A percentile compares a stretch with the other conserved stretches of the same genome.
Conservation (phyloP, 2,329 filamentous ascomycete genomes). For the Keithomyces neogunnii region DNA sequence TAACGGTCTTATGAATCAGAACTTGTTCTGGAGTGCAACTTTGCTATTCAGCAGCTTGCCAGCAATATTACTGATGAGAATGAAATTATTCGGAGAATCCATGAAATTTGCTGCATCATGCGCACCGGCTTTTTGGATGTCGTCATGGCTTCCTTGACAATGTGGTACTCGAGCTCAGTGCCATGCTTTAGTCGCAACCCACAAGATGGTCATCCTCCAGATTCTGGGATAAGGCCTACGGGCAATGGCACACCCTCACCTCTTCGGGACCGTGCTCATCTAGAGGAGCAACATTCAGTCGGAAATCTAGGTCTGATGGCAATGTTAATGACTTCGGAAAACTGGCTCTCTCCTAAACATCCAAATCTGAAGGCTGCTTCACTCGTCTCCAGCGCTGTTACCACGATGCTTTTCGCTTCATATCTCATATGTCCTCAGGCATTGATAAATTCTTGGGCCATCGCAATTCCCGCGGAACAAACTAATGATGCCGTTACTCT, state of each 20-base stretch:
- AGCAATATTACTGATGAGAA: slow-evolving; percentile 6
- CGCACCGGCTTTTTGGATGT: slow-evolving; percentile 5
- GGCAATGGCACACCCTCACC: not conserved
- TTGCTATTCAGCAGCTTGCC: slow-evolving; percentile 7
- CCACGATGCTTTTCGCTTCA: slow-evolving; percentile 13
- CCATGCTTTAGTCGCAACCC: slow-evolving; percentile 9
- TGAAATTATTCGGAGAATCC: slow-evolving; percentile 9
- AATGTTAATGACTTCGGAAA: slow-evolving; percentile 14
- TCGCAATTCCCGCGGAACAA: not conserved
- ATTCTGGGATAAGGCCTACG: not conserved
- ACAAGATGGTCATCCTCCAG: slow-evolving; percentile 4
- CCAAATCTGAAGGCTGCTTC: slow-evolving; percentile 10
- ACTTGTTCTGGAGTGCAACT: slow-evolving; percentile 6
- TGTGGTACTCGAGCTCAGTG: slow-evolving; percentile 13
- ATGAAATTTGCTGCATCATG: not conserved
- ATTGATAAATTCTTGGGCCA: slow-evolving; percentile 3
- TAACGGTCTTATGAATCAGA: slow-evolving; percentile 3
- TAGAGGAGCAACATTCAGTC: slow-evolving; percentile 8
- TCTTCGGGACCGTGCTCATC: slow-evolving; percentile 8
- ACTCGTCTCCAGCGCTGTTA: slow-evolving; percentile 11
- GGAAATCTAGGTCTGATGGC: slow-evolving; percentile 17
- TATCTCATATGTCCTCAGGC: slow-evolving; percentile 12
- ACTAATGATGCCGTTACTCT: slow-evolving; percentile 5
- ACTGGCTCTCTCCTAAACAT: slow-evolving; percentile 10
- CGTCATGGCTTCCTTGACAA: slow-evolving; percentile 10